A percentile compares a stretch with the other conserved stretches of the same genome.
Conservation (phyloP, 2,329 filamentous ascomycete genomes). For the Beauveria rudraprayagi region DNA sequence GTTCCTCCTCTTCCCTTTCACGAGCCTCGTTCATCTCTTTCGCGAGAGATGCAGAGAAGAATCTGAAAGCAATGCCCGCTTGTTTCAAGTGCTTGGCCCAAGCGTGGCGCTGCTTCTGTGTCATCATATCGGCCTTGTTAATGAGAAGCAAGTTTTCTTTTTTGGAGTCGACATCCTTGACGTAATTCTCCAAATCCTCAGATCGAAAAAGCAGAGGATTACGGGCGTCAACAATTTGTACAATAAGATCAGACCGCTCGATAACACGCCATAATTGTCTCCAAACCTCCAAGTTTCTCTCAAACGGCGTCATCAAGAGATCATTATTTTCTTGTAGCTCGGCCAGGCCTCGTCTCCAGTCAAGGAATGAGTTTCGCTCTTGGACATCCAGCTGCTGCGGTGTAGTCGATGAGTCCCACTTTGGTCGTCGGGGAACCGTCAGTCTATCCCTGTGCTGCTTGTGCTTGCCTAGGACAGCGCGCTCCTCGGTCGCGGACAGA, state of each 20-base stretch:
- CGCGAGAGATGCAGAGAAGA: conserved; percentile 90
- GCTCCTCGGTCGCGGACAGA: conserved; percentile 77
- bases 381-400: conserved; percentile 68
- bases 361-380: conserved; percentile 73
- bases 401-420: conserved; percentile 83
- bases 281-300: conserved; percentile 96
- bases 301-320: conserved; percentile 93
- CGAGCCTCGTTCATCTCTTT: conserved; percentile 79
- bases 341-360: conserved; percentile 84
- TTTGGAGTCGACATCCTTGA: conserved; percentile 79
- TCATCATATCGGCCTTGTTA: conserved; percentile 99
- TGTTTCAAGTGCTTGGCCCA: conserved; percentile 85
- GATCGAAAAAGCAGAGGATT: conserved; percentile 92
- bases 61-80: conserved; percentile 79
- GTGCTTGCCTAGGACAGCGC: conserved; percentile 70
- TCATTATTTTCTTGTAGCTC: conserved; percentile 93
- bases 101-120: conserved; percentile 64
- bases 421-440: conserved; percentile 81
- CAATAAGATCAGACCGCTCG: conserved; percentile 87
- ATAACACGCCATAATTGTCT: conserved; percentile 97
- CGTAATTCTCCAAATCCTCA: conserved; percentile 87
- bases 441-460: conserved; percentile 68
- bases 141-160: conserved; percentile 91
- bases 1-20: conserved; percentile 40
- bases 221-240: conserved; percentile 96